Evolutionary conservation across 257 asterid species (phyloP).

Genomic region (Coffea eugenioides): DNA sequence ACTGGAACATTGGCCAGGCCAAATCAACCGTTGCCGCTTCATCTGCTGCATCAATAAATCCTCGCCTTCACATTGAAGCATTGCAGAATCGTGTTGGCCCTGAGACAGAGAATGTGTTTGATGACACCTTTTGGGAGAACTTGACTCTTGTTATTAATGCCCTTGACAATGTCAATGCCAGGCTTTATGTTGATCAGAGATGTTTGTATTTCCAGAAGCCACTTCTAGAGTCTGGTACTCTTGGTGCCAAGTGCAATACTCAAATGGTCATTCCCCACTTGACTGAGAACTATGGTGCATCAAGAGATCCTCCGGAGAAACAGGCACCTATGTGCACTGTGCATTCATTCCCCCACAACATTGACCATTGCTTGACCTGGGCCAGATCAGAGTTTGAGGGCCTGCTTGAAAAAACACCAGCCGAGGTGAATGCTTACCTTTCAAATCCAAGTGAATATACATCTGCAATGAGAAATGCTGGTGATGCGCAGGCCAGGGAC

Average conservation of each 20-base stretch:
- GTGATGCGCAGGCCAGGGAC: slow-evolving; percentile 97
- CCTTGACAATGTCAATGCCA: slow-evolving; percentile 89
- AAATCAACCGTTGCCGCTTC: slow-evolving; percentile 92
- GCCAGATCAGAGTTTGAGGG: slow-evolving; percentile 97
- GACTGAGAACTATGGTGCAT: slow-evolving; percentile 91
- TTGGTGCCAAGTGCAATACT: slow-evolving; percentile 92
- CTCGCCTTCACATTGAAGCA: slow-evolving; percentile 61
- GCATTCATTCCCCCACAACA: slow-evolving; percentile 92
- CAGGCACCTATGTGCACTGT: slow-evolving; percentile 98
- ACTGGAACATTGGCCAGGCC: slow-evolving; percentile 94
- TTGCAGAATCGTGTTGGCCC: slow-evolving; percentile 91
- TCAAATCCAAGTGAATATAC: slow-evolving; percentile 66
- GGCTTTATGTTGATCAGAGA: slow-evolving; percentile 95
- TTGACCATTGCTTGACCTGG: slow-evolving; percentile 97
- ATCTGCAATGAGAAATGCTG: slow-evolving; percentile 68
- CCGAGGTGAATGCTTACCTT: slow-evolving; percentile 84
- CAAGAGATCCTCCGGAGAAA: slow-evolving; percentile 94
- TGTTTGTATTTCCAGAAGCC: slow-evolving; percentile 93
- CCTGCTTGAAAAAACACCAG: slow-evolving; percentile 86
- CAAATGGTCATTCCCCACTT: slow-evolving; percentile 96
- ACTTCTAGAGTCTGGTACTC: slow-evolving; percentile 96
- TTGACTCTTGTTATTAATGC: slow-evolving; percentile 75
- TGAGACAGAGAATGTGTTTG: slow-evolving; percentile 83
- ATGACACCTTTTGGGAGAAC: slow-evolving; percentile 88
- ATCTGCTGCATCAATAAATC: slow-evolving; percentile 71